phyloP scores from a whole-genome alignment of 1,139 yeast species.

The Kazachstania sp. region DNA sequence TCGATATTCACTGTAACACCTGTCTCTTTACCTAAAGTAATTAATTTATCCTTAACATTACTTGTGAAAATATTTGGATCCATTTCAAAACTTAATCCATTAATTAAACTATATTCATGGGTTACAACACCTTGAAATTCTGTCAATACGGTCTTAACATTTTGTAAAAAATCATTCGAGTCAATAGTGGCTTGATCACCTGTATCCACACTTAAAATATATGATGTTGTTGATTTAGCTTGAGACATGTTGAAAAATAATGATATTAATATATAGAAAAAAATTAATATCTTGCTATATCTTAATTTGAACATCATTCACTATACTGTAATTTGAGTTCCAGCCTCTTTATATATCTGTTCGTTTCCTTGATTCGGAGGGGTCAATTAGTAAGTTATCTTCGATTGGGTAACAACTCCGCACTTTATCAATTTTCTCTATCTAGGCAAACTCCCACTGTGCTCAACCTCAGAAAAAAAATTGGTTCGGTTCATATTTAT shows the following conservation, averaged over 20 bases:
- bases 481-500: no score
- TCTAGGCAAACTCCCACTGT: no score
- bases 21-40: constrained; percentile 20
- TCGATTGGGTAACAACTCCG: no score
- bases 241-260: constrained; percentile 1
- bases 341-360: no score
- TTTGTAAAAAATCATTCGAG: background rate
- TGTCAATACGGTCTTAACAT: constrained; percentile 20
- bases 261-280: background rate
- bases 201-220: constrained; percentile 6
- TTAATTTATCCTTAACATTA: constrained; percentile 18
- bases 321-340: background rate
- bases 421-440: no score
- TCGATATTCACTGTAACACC: constrained; percentile 14
- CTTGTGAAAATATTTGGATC: constrained; percentile 24
- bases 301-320: background rate
- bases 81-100: constrained; percentile 36
- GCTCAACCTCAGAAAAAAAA: no score
- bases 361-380: no score
- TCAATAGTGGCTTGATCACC: background rate
- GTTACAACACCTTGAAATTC: constrained; percentile 34
- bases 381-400: no score
- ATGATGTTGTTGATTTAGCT: constrained; percentile 5
- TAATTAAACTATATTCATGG: constrained; percentile 36
- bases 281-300: background rate